Percentiles rank a stretch among this genome's conserved stretches.
These are phyloP conservation scores for Musa schizocarpa DNA, from an alignment of 176 grass and related monocot genomes.

Conservation along the genomic window DNA sequence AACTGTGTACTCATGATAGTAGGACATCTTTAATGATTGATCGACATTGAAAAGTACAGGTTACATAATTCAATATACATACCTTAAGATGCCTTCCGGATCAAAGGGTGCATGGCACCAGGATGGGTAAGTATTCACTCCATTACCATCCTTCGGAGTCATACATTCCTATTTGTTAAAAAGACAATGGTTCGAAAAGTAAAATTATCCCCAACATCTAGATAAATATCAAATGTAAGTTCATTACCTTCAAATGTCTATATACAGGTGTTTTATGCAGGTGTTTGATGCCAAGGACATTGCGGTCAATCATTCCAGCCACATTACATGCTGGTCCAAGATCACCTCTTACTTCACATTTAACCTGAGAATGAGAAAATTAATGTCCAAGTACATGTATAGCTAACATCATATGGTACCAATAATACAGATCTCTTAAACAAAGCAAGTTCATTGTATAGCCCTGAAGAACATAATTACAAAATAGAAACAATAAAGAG, in stretches of 20 bases:
- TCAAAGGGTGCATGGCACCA: conserved; percentile 23
- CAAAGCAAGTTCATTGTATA: background rate
- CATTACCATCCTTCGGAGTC: background rate
- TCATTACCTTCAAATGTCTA: conserved; percentile 23
- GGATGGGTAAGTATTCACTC: background rate
- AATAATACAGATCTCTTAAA: background rate
- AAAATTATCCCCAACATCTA: background rate
- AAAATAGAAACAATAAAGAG: background rate
- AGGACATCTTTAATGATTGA: background rate
- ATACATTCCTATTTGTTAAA: conserved; percentile 17
- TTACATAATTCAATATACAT: background rate
- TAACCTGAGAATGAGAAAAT: conserved; percentile 9
- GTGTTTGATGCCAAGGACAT: conserved; percentile 20
- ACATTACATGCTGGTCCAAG: conserved; percentile 30
- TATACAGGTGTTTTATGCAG: conserved; percentile 20
- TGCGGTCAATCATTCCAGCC: conserved; percentile 26
- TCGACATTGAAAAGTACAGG: background rate
- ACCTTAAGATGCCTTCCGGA: conserved; percentile 19
- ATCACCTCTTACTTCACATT: conserved; percentile 22
- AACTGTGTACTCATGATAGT: background rate
- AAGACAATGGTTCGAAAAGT: background rate
- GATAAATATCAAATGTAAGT: background rate
- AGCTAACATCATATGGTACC: background rate
- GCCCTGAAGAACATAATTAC: background rate
- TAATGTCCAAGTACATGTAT: background rate